These are phyloP conservation scores for Mariannaea sp. DNA, from an alignment of 2,329 filamentous ascomycete species.

Conservation along the genomic window DNA sequence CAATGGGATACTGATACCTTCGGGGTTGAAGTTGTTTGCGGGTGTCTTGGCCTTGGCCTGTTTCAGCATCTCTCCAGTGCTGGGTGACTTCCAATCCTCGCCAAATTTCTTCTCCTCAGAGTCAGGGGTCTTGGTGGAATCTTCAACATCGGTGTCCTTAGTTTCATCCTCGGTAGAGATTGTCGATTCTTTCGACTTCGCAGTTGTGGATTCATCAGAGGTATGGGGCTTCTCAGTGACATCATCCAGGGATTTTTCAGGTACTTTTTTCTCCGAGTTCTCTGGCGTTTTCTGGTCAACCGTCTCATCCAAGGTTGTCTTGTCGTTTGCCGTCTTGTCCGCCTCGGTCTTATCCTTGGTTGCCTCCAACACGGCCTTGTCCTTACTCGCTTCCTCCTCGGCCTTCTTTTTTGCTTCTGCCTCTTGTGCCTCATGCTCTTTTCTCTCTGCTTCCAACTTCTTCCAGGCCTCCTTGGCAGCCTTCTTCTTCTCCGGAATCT, in stretches of 20 bases:
- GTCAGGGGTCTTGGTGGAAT: slow-evolving; percentile 8
- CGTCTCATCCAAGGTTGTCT: slow-evolving; percentile 18
- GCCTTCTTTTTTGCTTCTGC: slow-evolving; percentile 18
- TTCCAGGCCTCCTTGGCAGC: slow-evolving; percentile 41
- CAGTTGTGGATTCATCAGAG: slow-evolving; percentile 32
- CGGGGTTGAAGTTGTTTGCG: slow-evolving; percentile 67
- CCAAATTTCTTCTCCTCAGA: slow-evolving; percentile 38
- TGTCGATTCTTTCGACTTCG: slow-evolving; percentile 27
- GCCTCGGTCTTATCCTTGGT: neutral
- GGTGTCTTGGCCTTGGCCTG: slow-evolving; percentile 54
- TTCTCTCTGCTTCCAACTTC: slow-evolving; percentile 32
- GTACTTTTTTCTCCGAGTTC: slow-evolving; percentile 18
- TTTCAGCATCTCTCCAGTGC: slow-evolving; percentile 39
- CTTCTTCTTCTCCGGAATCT: slow-evolving; percentile 25
- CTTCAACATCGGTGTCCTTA: slow-evolving; percentile 37
- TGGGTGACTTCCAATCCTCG: slow-evolving; percentile 39
- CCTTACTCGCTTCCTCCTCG: slow-evolving; percentile 25
- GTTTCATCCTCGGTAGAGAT: slow-evolving; percentile 22
- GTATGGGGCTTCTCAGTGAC: slow-evolving; percentile 41
- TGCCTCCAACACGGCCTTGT: slow-evolving; percentile 25
- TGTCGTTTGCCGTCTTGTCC: neutral
- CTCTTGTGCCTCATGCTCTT: slow-evolving; percentile 29
- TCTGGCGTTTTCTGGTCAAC: slow-evolving; percentile 26
- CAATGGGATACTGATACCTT: slow-evolving; percentile 75
- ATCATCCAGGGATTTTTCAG: slow-evolving; percentile 26